These are phyloP conservation scores for Orobanche coerulescens DNA, from an alignment of 257 asterid species.

Conservation along the genomic window DNA sequence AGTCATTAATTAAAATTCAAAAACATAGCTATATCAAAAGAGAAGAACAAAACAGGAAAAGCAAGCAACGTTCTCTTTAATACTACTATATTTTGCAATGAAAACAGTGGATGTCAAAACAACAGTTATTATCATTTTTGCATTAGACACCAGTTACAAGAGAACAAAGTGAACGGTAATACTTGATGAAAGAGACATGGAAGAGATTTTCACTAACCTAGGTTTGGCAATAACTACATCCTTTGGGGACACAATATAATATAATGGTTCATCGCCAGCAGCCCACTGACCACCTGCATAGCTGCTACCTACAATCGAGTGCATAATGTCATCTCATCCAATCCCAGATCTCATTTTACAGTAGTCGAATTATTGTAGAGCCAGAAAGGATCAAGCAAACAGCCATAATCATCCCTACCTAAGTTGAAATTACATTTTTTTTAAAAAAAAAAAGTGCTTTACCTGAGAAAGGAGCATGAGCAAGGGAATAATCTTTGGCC, in stretches of 20 bases:
- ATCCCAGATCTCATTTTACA: slow-evolving; percentile 9
- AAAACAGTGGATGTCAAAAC: slow-evolving; percentile 1
- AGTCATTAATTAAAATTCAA: neutral
- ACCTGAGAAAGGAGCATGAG: slow-evolving; percentile 98
- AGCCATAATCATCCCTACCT: neutral
- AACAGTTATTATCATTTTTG: neutral
- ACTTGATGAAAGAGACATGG: slow-evolving; percentile 14
- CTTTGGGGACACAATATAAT: slow-evolving; percentile 93
- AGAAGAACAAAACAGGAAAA: slow-evolving; percentile 4
- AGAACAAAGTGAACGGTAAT: slow-evolving; percentile 8
- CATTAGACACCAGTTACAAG: slow-evolving; percentile 11
- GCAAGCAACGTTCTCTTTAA: slow-evolving; percentile 3
- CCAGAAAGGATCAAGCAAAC: slow-evolving; percentile 11
- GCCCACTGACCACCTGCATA: slow-evolving; percentile 99
- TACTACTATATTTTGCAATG: neutral
- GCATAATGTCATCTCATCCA: slow-evolving; percentile 26
- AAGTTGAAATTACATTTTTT: slow-evolving; percentile 14
- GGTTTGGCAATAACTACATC: slow-evolving; percentile 99
- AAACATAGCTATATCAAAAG: neutral
- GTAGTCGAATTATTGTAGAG: slow-evolving; percentile 2
- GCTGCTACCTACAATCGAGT: slow-evolving; percentile 74
- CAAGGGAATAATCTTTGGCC: slow-evolving; percentile 94
- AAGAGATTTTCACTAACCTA: slow-evolving; percentile 49
- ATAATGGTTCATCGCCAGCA: slow-evolving; percentile 96
- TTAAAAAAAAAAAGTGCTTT: slow-evolving; percentile 24